Evolutionary conservation across 2,329 filamentous ascomycete genomes (phyloP).

Genomic region (Cryphonectria japonica): DNA sequence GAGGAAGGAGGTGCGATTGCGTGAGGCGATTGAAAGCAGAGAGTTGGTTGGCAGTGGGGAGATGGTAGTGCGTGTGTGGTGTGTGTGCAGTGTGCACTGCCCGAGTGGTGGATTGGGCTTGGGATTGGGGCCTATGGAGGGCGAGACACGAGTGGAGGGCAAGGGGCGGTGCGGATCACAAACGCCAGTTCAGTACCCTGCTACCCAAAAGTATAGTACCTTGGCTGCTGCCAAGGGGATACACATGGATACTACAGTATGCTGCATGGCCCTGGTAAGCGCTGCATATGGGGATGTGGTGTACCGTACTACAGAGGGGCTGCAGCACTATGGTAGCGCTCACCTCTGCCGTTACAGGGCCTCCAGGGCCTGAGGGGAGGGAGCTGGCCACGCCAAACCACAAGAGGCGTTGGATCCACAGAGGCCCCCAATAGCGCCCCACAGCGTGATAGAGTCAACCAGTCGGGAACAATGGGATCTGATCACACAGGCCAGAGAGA

Average conservation of each 20-base stretch:
- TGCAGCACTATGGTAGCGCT: not conserved
- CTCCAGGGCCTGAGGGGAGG: not conserved
- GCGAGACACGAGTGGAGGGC: conserved; percentile 6
- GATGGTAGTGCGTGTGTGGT: not conserved
- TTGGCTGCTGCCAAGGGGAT: not conserved
- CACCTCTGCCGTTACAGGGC: not conserved
- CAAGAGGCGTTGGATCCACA: conserved; percentile 1
- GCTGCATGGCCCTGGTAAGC: not conserved
- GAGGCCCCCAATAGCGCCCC: not conserved
- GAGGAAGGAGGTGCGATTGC: conserved; percentile 11
- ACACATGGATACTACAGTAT: not conserved
- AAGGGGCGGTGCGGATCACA: conserved; percentile 5
- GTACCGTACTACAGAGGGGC: not conserved
- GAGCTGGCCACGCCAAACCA: conserved; percentile 5
- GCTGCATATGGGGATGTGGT: not conserved
- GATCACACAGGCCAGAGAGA: conserved; percentile 11
- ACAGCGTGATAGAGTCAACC: conserved; percentile 5
- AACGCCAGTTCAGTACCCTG: not conserved
- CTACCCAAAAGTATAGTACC: not conserved
- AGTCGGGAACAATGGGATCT: conserved; percentile 10
- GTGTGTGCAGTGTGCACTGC: conserved; percentile 8
- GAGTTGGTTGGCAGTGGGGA: not conserved
- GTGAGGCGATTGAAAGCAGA: conserved; percentile 7
- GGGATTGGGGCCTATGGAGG: not conserved
- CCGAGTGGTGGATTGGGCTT: not conserved